Evolutionary conservation across 257 asterid genomes (phyloP), one percentile per base, ranked within the genome.

Genomic region (Haberlea rhodopensis): DNA sequence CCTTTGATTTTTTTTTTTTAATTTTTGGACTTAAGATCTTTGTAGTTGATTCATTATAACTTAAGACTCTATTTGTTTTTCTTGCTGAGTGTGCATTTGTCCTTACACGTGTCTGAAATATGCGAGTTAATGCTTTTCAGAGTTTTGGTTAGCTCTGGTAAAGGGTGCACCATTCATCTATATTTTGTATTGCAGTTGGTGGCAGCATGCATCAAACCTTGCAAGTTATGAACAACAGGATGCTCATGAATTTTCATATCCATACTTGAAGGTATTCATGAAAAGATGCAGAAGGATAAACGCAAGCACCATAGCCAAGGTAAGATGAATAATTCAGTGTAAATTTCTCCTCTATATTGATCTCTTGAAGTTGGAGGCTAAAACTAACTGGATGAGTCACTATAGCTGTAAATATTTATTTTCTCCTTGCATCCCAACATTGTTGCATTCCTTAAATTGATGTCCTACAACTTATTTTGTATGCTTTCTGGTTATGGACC

Each of bases 171-270:
- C 59, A 65, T 53, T 73, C 21, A 73, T n/a, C 57, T 77, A 51
- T 66, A 29, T 58, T 57, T 75, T 70, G 59, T 71, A 71, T 57
- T 75, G 57, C 85, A 92, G 98, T 75, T 92, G 97, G 98, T 92
- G 98, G 98, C 92, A 92, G 81, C 99, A 92, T 77, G 95, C 99
- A n/a, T 81, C 90, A 46, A 85, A 92, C 68, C 95, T 92, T 75
- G 99, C 99, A 45, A 92, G 96, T 69, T 92, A 92, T 62, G 95
- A 89, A 71, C 97, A 92, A 59, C 99, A 92, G 78, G 99, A 92
- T 79, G 97, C 99, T 25, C 99, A 92, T 69, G 99, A 92, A 61
- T 92, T 92, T 84, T 92, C 82, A 89, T 92, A 73, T 89, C 98
- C 67, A 79, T 91, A 80, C 94, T 91, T 54, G 97, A 89, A 67